Evolutionary conservation across 352 stramenopile species (phyloP), one percentile per base, ranked within the genome.

Genomic region (Phytophthora tubulina): DNA sequence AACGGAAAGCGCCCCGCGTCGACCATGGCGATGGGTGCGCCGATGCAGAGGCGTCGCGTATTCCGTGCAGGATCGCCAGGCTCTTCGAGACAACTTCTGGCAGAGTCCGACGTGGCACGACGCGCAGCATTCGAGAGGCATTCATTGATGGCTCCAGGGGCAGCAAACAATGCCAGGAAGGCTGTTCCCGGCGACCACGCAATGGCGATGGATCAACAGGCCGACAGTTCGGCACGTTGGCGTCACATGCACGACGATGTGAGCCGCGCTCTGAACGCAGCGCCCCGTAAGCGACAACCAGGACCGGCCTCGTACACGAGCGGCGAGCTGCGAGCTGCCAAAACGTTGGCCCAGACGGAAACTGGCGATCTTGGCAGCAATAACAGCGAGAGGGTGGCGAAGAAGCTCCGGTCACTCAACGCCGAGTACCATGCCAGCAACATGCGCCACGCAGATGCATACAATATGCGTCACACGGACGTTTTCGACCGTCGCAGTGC

Each of bases 201-300:
- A 3, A n/a, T 70, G 27, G 55, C 68, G 15, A 73, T 70, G 61
- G 55, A 79, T 42, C 72, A 74, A 55, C 72, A 76, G 50, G 66
- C 73, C 0, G 80, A 86, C 10, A 81, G 70, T 39, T 79, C 79
- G 33, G 77, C 76, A 46, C 78, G 80, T 35, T 89, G 83, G 85
- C 75, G 73, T 13, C 87, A 87, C 60, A 92, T 94, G 81, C 86
- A 92, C 68, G 76, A 92, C n/a, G 77, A 91, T 36, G 85, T 94
- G 21, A 89, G 73, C 32, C 81, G 83, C 3, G 85, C 86, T 11
- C 57, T 92, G 42, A 80, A 65, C 58, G 55, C 62, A 45, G 44
- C 67, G 4, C 72, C 63, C 6, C 67, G 74, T 55, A 81, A 74
- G 45, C 73, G 78, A 11, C 65, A 74, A 11, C 58, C 58, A 38